Conservation (phyloP, 768 basidiomycete species). For the Hygrophorus pudorinus region DNA sequence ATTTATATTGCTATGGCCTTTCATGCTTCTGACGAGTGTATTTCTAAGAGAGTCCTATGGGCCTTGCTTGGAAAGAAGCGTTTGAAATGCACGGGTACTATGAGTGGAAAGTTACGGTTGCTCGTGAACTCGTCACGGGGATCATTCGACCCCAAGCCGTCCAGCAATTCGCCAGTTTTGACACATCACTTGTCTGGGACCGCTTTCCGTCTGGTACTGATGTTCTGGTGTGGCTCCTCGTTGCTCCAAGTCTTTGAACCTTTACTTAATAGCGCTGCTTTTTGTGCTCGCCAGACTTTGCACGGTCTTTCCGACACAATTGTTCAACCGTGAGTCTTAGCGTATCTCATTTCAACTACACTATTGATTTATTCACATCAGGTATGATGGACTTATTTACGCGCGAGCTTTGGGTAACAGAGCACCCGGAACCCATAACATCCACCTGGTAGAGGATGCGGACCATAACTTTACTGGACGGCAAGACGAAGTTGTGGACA, state of each 20-base stretch:
- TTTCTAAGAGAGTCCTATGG: conserved; percentile 20
- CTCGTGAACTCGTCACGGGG: conserved; percentile 44
- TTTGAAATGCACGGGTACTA: conserved; percentile 51
- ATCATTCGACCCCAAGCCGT: conserved; percentile 52
- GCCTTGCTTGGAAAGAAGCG: conserved; percentile 34
- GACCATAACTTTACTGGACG: conserved; percentile 73
- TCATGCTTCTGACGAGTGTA: too few relatives aligned
- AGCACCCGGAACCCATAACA: conserved; percentile 56
- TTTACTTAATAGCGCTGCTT: too few relatives aligned
- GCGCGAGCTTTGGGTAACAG: conserved; percentile 48
- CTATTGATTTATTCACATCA: conserved; percentile 16
- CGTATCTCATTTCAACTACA: background rate
- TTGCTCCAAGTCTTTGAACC: too few relatives aligned
- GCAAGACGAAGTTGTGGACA: conserved; percentile 57
- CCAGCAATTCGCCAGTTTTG: conserved; percentile 51
- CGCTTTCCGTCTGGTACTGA: conserved; percentile 52
- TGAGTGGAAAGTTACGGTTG: conserved; percentile 56
- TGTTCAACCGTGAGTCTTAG: conserved; percentile 54
- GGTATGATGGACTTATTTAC: conserved; percentile 67
- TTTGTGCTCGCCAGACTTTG: conserved; percentile 26
- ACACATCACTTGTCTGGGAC: conserved; percentile 59
- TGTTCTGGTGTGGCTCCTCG: conserved; percentile 30
- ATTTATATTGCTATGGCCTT: too few relatives aligned
- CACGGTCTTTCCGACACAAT: conserved; percentile 65
- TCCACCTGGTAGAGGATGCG: conserved; percentile 61